Evolutionary conservation across 2,329 filamentous ascomycete species (phyloP), one percentile per base, ranked within the genome.

Genomic region (Alternaria rosae): DNA sequence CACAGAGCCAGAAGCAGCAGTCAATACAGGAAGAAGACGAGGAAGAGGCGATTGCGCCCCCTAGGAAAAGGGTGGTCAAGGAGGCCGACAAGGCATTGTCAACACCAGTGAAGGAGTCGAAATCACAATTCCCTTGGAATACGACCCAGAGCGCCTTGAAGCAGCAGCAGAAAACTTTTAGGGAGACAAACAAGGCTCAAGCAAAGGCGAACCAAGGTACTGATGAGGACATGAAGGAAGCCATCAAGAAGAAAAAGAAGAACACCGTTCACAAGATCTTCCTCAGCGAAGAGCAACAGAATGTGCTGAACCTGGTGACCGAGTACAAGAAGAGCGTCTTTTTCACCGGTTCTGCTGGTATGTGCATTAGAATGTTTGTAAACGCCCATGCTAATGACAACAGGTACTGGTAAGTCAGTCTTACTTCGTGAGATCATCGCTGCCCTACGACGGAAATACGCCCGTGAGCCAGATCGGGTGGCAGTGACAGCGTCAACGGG

Each of bases 401-500:
- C 35, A 82, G 84, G 88, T 84, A 97, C 95, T 5, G 95, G 95
- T 79, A 99, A 99, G 83, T 99, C 95, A 1, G 94, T 99, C 5
- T 82, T 99, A 59, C 93, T 99, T 86, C 88, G 94, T 66, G 89
- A 96, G 67, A 97, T 98, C 63, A 98, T 99, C 70, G 82, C 87
- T 6, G 88, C 91, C 5, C 77, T 99, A 53, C 91, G 91, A 62
- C 88, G 87, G 65, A 97, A 96, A 75, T 91, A 91, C 78, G 82
- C 81, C 4, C 86, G 87, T 52, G 92, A 97, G 67, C 89, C 91
- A 0, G 95, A 97, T 76, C 87, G 92, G 59, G 87, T 99, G 44
- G 94, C 94, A 6, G 92, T 99, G 25, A 98, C 95, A 1, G 95
- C 95, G 8, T 99, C 95, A 0, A 99, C 95, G 0, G 95, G 95